Evolutionary conservation across 495 filamentous ascomycete species (phyloP), one percentile per base, ranked within the genome.

Genomic region (Viridothelium virens): DNA sequence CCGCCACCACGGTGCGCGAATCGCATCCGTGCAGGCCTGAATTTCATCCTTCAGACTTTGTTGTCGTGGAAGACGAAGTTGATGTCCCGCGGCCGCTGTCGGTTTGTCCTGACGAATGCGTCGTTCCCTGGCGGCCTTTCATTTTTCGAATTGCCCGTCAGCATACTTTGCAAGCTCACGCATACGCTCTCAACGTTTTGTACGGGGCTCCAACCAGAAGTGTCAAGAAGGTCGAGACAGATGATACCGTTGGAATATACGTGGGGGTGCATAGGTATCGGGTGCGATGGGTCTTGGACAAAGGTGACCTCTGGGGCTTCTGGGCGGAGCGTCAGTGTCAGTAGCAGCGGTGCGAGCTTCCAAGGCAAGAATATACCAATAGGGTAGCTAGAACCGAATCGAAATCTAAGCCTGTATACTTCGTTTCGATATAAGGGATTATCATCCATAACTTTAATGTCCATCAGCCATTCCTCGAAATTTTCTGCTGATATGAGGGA

Each of bases 231-330:
- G 70, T 98, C 95, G 33, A 98, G 88, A 72, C 94, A 98, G 73
- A 98, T 98, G 74, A 96, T 92, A 63, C 94, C 94, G 75, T 98
- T 98, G 68, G 89, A 92, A 77, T 98, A 98, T 74, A 98, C 89
- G 79, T 98, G 94, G 1, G 94, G 94, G 70, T 98, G 94, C 72
- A 96, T 94, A 0, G 94, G 94, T 69, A 98, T 94, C 4, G 88
- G 83, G 59, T 88, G 86, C 47, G 84, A 77, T 47, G 84, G 73
- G 64, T 84, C 75, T 69, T 84, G 79, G 61, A 91, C 82, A 74
- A 98, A 98, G 65, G 87, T 88, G 61, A 96, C 92, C 80, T 97
- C 94, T 14, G 94, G 94, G 3, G 93, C 88, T 81, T 97, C 90
- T 91, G 69, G 61, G 16, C 36, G 53, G 67, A 11, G 14, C 61